Percentiles rank a stretch among this genome's conserved stretches.
phyloP scores from a whole-genome alignment of 2,329 filamentous ascomycete species.

The Elsinoe batatas region DNA sequence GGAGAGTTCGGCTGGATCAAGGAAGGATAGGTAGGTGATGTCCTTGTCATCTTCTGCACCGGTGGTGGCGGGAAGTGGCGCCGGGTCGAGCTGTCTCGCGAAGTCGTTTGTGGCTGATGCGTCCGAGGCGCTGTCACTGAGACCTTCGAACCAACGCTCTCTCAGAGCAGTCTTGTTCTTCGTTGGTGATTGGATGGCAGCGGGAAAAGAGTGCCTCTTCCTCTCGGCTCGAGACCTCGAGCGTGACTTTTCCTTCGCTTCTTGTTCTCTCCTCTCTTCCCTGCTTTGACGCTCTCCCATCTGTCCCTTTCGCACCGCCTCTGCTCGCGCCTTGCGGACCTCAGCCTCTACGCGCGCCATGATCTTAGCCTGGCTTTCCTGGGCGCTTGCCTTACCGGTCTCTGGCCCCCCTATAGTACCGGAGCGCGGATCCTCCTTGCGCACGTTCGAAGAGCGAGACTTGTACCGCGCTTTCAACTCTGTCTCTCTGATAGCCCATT shows the following conservation, averaged over 20 bases:
- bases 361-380: constrained; percentile 18
- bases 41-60: constrained; percentile 26
- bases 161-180: constrained; percentile 38
- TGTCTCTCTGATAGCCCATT: constrained; percentile 15
- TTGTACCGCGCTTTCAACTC: constrained; percentile 13
- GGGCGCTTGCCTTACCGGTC: not conserved
- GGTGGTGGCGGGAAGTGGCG: constrained; percentile 32
- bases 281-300: not conserved
- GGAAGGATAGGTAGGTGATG: constrained; percentile 46
- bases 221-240: not conserved
- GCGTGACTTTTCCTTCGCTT: constrained; percentile 20
- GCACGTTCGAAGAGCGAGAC: not conserved
- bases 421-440: not conserved
- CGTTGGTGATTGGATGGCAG: not conserved
- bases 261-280: not conserved
- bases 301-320: constrained; percentile 14
- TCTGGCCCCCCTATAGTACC: not conserved
- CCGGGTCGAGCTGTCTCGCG: constrained; percentile 38
- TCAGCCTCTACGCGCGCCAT: constrained; percentile 23
- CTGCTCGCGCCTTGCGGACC: constrained; percentile 20
- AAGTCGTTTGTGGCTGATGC: constrained; percentile 36
- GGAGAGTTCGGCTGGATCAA: constrained; percentile 44
- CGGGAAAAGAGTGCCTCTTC: constrained; percentile 9
- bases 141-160: constrained; percentile 35
- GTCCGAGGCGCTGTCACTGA: constrained; percentile 2